Percentiles rank a stretch among this genome's conserved stretches.
Evolutionary conservation across 257 asterid genomes (phyloP).

Genomic region (Forsythia viridissima): DNA sequence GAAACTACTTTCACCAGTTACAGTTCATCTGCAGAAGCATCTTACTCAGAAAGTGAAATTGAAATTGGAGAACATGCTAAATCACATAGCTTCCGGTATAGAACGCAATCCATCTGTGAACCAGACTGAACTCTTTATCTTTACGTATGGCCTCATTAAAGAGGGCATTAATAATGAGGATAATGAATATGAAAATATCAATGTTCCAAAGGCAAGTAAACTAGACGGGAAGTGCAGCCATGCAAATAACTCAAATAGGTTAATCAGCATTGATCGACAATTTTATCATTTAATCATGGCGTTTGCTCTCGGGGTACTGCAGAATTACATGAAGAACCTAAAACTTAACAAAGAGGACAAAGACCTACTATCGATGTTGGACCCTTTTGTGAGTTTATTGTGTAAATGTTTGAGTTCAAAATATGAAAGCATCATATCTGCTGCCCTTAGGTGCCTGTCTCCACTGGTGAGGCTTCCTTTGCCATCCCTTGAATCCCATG

Average conservation of each 20-base stretch:
- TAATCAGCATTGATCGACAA: constrained; percentile 23
- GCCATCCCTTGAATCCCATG: constrained; percentile 70
- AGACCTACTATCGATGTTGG: constrained; percentile 57
- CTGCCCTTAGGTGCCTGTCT: constrained; percentile 73
- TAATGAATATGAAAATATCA: constrained; percentile 32
- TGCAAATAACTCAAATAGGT: constrained; percentile 32
- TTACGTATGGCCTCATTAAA: constrained; percentile 61
- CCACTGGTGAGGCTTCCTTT: constrained; percentile 68
- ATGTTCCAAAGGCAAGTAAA: constrained; percentile 22
- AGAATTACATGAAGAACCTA: constrained; percentile 61
- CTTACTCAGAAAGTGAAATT: constrained; percentile 65
- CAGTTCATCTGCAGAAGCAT: constrained; percentile 63
- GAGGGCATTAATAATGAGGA: constrained; percentile 55
- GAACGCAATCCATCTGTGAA: constrained; percentile 77
- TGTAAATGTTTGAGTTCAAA: constrained; percentile 75
- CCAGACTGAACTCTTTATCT: constrained; percentile 67
- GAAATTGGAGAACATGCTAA: constrained; percentile 81
- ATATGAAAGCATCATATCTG: constrained; percentile 63
- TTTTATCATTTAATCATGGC: constrained; percentile 53
- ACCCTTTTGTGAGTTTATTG: constrained; percentile 69
- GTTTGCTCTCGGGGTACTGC: constrained; percentile 79
- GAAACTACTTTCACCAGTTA: constrained; percentile 72
- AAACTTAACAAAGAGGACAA: constrained; percentile 53
- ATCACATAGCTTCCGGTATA: constrained; percentile 75
- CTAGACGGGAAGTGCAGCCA: constrained; percentile 30